Base-by-base conservation (phyloP, 805 yeast genomes). In the Saccharomycopsis fibuligera region DNA sequence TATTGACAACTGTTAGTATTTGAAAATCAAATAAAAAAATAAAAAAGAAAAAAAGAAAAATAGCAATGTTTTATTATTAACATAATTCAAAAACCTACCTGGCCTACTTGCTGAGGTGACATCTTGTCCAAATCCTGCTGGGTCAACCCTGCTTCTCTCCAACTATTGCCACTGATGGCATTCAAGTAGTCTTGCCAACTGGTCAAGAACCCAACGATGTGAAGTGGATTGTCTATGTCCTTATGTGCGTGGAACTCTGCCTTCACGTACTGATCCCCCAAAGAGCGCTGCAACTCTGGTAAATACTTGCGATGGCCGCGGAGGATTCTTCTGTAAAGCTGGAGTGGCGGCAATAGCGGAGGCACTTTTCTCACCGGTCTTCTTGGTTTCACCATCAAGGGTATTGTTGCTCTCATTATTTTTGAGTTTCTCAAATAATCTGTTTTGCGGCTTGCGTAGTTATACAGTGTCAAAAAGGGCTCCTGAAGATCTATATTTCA, bases 221-320 rank as follows among this genome's bases (percentile, higher is more conserved):
- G 95, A 22, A 88, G 72, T 2, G 99, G 98, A 63, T 93, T 89
- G 56, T 88, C 96, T 5, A 83, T 75, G 42, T 70, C 65, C 51
- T 80, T 76, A 66, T 93, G 99, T 5, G 90, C 83, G 58, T 81
- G 79, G 70, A 93, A 93, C 67, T 93, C 99, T 31, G 82, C 77
- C 61, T 81, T 85, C 45, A 91, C 96, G 62, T 93, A 93, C 56
- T 79, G 74, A 64, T 93, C 96, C 3, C 99, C 99, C 21, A 93
- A 71, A 45, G 79, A 74, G 50, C 95, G 73, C 53, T 84, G 83
- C 43, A 79, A 79, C 3, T 68, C 64, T 0, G 90, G 87, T n/a
- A 93, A 72, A 17, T 60, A 59, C 41, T 63, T 70, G 19, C 51
- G n/a, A 65, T 93, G 97, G 0, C 96, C 90, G 47, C 97, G 72